Percentiles rank a stretch among this genome's conserved stretches.
phyloP scores from a whole-genome alignment of 257 asterid species.

The Lithospermum erythrorhizon region DNA sequence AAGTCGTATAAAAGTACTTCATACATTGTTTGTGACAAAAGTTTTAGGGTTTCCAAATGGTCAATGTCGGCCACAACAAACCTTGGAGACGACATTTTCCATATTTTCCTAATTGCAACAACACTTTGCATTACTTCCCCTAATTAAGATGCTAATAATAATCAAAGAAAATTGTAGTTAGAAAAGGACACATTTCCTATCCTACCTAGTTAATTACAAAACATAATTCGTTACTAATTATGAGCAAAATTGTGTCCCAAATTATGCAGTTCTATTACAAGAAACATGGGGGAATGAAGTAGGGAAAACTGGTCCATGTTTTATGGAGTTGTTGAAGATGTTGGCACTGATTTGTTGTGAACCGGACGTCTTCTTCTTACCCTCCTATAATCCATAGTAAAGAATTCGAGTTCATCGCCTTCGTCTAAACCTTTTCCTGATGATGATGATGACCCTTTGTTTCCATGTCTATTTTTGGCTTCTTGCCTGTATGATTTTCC shows the following conservation, averaged over 20 bases:
- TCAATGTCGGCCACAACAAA: constrained; percentile 42
- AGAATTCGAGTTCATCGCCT: constrained; percentile 33
- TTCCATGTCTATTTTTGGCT: constrained; percentile 24
- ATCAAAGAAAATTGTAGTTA: neutral
- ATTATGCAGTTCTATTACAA: neutral
- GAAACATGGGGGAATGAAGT: neutral
- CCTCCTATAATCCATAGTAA: constrained; percentile 60
- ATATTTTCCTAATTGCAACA: constrained; percentile 24
- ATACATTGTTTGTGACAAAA: constrained; percentile 22
- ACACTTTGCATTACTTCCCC: neutral
- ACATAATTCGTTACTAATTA: neutral
- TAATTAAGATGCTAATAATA: neutral
- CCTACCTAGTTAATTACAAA: neutral
- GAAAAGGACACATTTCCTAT: neutral
- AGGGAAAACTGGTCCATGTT: constrained; percentile 9
- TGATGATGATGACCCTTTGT: constrained; percentile 30
- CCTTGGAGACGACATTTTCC: constrained; percentile 32
- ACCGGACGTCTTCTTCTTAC: constrained; percentile 64
- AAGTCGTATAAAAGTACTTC: constrained; percentile 21
- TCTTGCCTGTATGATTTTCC: constrained; percentile 10
- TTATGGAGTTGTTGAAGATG: constrained; percentile 45
- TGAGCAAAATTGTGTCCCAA: constrained; percentile 5
- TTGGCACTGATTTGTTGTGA: constrained; percentile 54
- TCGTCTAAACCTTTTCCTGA: constrained; percentile 41
- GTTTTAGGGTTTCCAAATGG: constrained; percentile 10